Conservation (phyloP, 345 rosid genomes). For the Arabis alpina region DNA sequence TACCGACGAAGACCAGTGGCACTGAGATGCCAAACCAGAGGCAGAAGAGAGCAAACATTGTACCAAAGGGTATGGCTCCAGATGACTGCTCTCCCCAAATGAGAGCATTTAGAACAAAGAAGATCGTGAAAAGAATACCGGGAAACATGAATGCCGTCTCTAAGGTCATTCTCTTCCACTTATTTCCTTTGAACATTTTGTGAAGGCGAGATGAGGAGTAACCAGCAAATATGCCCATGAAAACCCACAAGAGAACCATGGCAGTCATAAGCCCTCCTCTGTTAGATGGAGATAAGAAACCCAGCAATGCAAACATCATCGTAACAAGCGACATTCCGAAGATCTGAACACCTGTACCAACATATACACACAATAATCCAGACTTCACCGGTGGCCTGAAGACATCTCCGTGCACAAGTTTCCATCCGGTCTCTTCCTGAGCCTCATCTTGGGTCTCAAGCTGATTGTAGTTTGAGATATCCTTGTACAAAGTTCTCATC, state of each 20-base stretch:
- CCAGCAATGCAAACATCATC: constrained; percentile 93
- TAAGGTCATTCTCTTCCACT: constrained; percentile 92
- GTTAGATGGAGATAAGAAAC: constrained; percentile 95
- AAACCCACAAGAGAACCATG: constrained; percentile 98
- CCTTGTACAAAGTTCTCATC: constrained; percentile 97
- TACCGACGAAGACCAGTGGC: constrained; percentile 92
- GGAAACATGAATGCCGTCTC: constrained; percentile 98
- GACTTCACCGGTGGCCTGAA: constrained; percentile 87
- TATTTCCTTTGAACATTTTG: constrained; percentile 94
- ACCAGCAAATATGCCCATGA: constrained; percentile 95
- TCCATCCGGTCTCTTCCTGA: constrained; percentile 99
- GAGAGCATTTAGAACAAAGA: constrained; percentile 86
- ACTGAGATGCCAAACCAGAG: constrained; percentile 98
- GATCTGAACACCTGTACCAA: constrained; percentile 95
- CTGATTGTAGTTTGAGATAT: constrained; percentile 93
- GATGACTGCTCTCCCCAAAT: constrained; percentile 97
- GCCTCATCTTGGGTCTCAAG: constrained; percentile 98
- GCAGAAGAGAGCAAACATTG: constrained; percentile 95
- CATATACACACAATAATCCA: constrained; percentile 86
- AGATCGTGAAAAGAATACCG: constrained; percentile 72
- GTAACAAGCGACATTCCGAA: constrained; percentile 93
- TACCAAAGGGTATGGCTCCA: constrained; percentile 96
- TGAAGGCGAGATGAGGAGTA: constrained; percentile 85
- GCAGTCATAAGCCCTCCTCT: constrained; percentile 99
- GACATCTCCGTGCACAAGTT: constrained; percentile 95